Evolutionary conservation across 768 basidiomycete genomes (phyloP).

Genomic region (Suillus paluster): DNA sequence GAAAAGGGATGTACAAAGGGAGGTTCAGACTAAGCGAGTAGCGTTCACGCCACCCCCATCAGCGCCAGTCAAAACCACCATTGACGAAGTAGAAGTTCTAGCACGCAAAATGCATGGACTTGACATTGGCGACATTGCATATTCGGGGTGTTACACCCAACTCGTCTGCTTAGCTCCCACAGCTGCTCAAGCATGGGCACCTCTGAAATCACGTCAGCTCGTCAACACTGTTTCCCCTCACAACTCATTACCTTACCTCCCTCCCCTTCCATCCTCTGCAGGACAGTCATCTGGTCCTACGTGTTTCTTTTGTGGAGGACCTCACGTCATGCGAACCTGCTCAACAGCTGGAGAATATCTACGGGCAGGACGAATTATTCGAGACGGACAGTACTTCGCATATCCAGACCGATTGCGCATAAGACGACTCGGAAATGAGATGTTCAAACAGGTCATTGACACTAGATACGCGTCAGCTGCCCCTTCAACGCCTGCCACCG

Average conservation of each 20-base stretch:
- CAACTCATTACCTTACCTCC: not conserved
- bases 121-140: not conserved
- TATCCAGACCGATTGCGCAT: not conserved
- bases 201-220: not conserved
- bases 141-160: not conserved
- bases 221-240: not conserved
- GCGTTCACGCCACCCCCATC: not conserved
- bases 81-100: conserved; percentile 5
- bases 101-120: not conserved
- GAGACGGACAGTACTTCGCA: not conserved
- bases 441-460: not conserved
- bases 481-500: not conserved
- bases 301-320: not conserved
- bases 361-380: no score
- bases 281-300: not conserved
- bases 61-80: not conserved
- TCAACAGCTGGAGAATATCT: no score
- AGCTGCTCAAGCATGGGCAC: conserved; percentile 3
- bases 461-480: not conserved
- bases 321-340: not conserved
- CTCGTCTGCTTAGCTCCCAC: conserved; percentile 6
- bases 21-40: not conserved
- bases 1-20: not conserved
- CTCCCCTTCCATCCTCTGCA: not conserved
- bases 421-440: not conserved